These are phyloP conservation scores for Gnomoniopsis smithogilvyi DNA, from an alignment of 2,329 filamentous ascomycete genomes.

Conservation along the genomic window DNA sequence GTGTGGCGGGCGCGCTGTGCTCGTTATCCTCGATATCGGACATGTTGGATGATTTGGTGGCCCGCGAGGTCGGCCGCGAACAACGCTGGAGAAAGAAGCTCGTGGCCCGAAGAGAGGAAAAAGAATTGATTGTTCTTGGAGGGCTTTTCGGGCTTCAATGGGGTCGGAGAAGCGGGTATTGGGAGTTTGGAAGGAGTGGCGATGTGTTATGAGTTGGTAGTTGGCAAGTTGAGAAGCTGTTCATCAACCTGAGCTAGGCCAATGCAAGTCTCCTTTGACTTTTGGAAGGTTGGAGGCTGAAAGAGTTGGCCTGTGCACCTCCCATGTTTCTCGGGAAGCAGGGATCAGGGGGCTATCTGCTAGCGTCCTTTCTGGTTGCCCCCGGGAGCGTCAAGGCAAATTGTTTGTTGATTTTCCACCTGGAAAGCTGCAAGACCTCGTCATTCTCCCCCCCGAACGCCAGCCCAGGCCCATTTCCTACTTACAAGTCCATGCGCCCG, in stretches of 20 bases:
- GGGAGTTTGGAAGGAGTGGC: neutral
- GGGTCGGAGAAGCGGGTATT: neutral
- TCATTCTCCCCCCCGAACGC: no score
- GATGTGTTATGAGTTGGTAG: no score
- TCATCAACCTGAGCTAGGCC: no score
- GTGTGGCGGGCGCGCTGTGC: neutral
- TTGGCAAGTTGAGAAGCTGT: neutral
- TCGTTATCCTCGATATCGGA: slow-evolving; percentile 18
- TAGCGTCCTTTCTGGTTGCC: neutral
- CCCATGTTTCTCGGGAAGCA: no score
- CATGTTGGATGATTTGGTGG: slow-evolving; percentile 31
- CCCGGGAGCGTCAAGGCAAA: neutral
- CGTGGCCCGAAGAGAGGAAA: no score
- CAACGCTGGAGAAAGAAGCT: no score
- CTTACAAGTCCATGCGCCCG: no score
- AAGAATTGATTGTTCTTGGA: neutral
- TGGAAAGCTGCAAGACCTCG: neutral
- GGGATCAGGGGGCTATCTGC: neutral
- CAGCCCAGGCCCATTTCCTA: neutral
- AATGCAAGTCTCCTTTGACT: neutral
- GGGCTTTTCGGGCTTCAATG: neutral
- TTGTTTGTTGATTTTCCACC: slow-evolving; percentile 8
- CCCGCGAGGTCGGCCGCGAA: no score
- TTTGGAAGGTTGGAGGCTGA: neutral
- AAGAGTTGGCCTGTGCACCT: neutral